Evolutionary conservation across 306 rosid species (phyloP).

Genomic region (Lathyrus sativus): DNA sequence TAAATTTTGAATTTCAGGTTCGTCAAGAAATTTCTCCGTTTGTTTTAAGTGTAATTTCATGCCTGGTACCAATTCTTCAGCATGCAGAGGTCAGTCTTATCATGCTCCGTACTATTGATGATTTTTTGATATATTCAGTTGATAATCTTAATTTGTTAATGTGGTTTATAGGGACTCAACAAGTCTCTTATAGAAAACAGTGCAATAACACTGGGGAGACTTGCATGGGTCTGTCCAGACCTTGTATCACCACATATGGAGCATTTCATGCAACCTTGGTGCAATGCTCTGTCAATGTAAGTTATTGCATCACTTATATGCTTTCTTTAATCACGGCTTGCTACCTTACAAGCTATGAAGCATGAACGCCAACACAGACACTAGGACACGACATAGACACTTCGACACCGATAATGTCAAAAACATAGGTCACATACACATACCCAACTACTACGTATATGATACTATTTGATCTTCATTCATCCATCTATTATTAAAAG

Average conservation of each 20-base stretch:
- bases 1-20: conserved; percentile 59
- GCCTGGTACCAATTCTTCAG: conserved; percentile 87
- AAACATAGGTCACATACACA: no score
- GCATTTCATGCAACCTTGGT: conserved; percentile 97
- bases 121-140: conserved; percentile 34
- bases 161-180: conserved; percentile 66
- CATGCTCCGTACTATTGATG: conserved; percentile 4
- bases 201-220: conserved; percentile 98
- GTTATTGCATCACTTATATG: conserved; percentile 30
- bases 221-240: conserved; percentile 98
- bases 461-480: no score
- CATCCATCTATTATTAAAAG: no score
- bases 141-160: conserved; percentile 36
- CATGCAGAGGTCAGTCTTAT: conserved; percentile 73
- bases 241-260: conserved; percentile 96
- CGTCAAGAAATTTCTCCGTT: conserved; percentile 90
- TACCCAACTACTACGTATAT: no score
- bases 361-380: no score
- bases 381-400: no score
- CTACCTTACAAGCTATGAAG: no score
- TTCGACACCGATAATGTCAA: no score
- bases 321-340: conserved; percentile 2
- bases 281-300: conserved; percentile 89
- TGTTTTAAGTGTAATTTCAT: conserved; percentile 74
- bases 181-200: conserved; percentile 90